Base-by-base conservation (phyloP, 2,329 filamentous ascomycete species). In the Talaromyces sp. region DNA sequence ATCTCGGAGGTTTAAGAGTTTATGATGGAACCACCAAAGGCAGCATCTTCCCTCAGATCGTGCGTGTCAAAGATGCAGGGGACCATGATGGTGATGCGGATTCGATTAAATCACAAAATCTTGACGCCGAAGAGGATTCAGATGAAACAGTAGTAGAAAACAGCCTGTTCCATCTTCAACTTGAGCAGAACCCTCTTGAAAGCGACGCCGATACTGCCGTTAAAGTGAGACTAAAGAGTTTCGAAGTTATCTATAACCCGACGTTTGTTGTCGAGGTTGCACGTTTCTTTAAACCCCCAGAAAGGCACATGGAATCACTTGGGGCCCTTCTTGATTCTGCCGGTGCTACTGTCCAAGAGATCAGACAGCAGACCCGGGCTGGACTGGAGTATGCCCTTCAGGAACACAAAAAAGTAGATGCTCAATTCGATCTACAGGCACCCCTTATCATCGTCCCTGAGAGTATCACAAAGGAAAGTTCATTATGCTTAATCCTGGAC, bases 291-390 rank as follows among this genome's bases (percentile, higher is more conserved):
- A 89, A 94, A 65, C 95, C 95, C 0, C 96, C 95, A 0, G 93
- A 97, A 74, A 85, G 93, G 57, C 96, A 99, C 73, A 97, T 99
- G 93, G 95, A 99, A 72, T 99, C 95, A 9, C 97, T 99, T 68
- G 90, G 88, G 12, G 96, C 95, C 1, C 83, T 99, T 61, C 91
- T 99, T 87, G 96, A 99, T 75, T 92, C 89, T 54, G 95, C 95
- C 5, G 93, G 95, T 28, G 94, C 94, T 1, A 99, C 95, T 0
- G 94, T 99, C 0, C 94, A 99, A 76, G 94, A 93, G 7, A 82
- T 99, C 62, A 86, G 96, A 36, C 93, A 98, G 73, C 96, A 99
- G 78, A 99, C 96, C 4, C 86, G 96, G 73, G 94, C 95, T 56
- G 94, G 95, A 30, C 85, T 99, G 36, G 93, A 99, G 75, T 99